A percentile compares a stretch with the other conserved stretches of the same genome.
phyloP scores from a whole-genome alignment of 2,329 filamentous ascomycete species.

The Basipetospora sp. region DNA sequence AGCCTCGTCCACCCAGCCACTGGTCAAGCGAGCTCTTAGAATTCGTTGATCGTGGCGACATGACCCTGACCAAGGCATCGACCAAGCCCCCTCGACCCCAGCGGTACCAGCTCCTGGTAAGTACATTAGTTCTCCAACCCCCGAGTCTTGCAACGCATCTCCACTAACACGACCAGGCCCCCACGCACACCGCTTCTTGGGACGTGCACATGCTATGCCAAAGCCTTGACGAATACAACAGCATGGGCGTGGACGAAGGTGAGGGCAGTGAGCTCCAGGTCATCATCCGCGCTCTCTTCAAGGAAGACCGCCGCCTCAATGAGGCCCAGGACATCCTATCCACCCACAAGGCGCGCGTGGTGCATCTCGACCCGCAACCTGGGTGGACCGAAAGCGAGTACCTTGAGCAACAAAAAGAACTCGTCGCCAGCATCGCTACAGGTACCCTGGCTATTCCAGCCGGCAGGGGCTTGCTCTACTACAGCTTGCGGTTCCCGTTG shows the following conservation, averaged over 20 bases:
- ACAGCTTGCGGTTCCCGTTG: slow-evolving; percentile 71
- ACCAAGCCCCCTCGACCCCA: slow-evolving; percentile 17
- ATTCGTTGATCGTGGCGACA: slow-evolving; percentile 68
- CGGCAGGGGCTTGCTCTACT: slow-evolving; percentile 77
- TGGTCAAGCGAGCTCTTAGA: slow-evolving; percentile 61
- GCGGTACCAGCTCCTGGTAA: slow-evolving; percentile 24
- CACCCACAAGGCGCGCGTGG: slow-evolving; percentile 62
- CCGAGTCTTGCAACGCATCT: no score
- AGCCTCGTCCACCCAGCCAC: slow-evolving; percentile 61
- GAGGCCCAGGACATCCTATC: slow-evolving; percentile 79
- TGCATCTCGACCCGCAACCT: slow-evolving; percentile 61
- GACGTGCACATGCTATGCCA: slow-evolving; percentile 70
- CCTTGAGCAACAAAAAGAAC: slow-evolving; percentile 79
- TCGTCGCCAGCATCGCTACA: slow-evolving; percentile 73
- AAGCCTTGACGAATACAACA: slow-evolving; percentile 43
- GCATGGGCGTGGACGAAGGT: slow-evolving; percentile 55
- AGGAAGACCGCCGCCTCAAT: slow-evolving; percentile 74
- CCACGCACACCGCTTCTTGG: slow-evolving; percentile 51
- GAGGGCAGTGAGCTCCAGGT: slow-evolving; percentile 72
- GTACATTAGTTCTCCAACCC: no score
- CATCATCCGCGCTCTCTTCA: slow-evolving; percentile 76
- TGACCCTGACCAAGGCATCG: slow-evolving; percentile 50
- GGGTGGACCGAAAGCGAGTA: slow-evolving; percentile 75
- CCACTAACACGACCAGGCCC: slow-evolving; percentile 23
- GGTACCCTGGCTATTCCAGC: slow-evolving; percentile 79